These are phyloP conservation scores for Acmispon strigosus DNA, from an alignment of 306 rosid genomes.

Conservation along the genomic window DNA sequence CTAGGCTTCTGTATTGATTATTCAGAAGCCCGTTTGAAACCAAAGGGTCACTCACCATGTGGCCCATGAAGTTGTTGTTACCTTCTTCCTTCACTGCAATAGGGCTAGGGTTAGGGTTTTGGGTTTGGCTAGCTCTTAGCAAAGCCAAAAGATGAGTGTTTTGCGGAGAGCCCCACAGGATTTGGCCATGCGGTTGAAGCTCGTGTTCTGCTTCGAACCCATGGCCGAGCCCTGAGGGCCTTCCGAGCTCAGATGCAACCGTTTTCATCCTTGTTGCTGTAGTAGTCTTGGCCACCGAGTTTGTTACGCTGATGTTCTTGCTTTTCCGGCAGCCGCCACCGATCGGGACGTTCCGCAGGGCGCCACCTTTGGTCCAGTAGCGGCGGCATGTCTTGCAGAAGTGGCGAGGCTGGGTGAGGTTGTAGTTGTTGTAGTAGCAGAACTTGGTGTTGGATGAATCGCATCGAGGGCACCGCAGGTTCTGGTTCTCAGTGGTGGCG, in stretches of 20 bases:
- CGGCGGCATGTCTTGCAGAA: slow-evolving; percentile 99
- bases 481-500: slow-evolving; percentile 42
- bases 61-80: not conserved
- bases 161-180: slow-evolving; percentile 91
- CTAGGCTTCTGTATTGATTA: slow-evolving; percentile 25
- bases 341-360: slow-evolving; percentile 24
- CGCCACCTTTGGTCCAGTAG: slow-evolving; percentile 49
- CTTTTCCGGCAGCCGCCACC: slow-evolving; percentile 43
- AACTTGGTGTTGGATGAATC: slow-evolving; percentile 73
- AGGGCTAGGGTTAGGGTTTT: slow-evolving; percentile 55
- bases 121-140: slow-evolving; percentile 47
- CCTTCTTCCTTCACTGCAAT: slow-evolving; percentile 47
- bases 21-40: slow-evolving; percentile 15
- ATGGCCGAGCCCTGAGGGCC: slow-evolving; percentile 21
- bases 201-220: slow-evolving; percentile 38
- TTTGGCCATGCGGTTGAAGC: slow-evolving; percentile 34
- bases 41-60: slow-evolving; percentile 43
- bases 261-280: slow-evolving; percentile 46
- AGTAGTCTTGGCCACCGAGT: slow-evolving; percentile 25
- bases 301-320: slow-evolving; percentile 31
- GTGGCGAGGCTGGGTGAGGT: slow-evolving; percentile 97
- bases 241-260: slow-evolving; percentile 45
- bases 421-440: slow-evolving; percentile 52
- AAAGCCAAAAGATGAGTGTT: slow-evolving; percentile 63
- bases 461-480: slow-evolving; percentile 51